phyloP scores from a whole-genome alignment of 495 filamentous ascomycete genomes.

The Lepraria neglecta region DNA sequence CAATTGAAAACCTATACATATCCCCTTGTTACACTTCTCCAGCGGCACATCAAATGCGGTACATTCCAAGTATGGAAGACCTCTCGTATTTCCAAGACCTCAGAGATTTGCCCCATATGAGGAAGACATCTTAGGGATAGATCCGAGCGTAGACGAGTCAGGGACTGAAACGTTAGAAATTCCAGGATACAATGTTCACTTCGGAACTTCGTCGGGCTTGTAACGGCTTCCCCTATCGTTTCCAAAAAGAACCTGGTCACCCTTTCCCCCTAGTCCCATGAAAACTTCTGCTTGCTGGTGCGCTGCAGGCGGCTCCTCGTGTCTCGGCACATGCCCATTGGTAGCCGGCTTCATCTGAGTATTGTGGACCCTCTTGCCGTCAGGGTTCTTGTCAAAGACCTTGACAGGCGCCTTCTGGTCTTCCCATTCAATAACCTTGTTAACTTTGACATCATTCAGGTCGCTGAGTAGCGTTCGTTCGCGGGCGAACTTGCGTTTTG shows the following conservation, averaged over 20 bases:
- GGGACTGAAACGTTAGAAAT: background rate
- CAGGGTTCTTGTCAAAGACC: slow-evolving; percentile 70
- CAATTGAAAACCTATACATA: background rate
- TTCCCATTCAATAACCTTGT: slow-evolving; percentile 51
- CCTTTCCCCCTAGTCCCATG: slow-evolving; percentile 71
- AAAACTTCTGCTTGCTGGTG: slow-evolving; percentile 67
- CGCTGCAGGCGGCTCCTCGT: slow-evolving; percentile 56
- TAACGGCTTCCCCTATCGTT: slow-evolving; percentile 51
- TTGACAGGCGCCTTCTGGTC: slow-evolving; percentile 57
- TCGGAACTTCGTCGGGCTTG: slow-evolving; percentile 28
- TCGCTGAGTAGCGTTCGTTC: slow-evolving; percentile 80
- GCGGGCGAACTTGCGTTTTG: slow-evolving; percentile 66
- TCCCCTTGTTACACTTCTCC: background rate
- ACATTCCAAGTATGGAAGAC: background rate
- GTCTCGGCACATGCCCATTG: slow-evolving; percentile 21
- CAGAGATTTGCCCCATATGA: background rate
- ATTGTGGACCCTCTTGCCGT: slow-evolving; percentile 38
- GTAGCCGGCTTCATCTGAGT: slow-evolving; percentile 20
- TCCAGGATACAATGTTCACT: background rate
- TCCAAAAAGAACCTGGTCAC: slow-evolving; percentile 69
- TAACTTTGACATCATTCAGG: slow-evolving; percentile 71
- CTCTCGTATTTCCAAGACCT: background rate
- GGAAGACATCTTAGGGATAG: background rate
- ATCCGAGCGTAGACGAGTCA: background rate
- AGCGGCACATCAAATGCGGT: background rate